These are phyloP conservation scores for Trametopsis cervina DNA, from an alignment of 768 basidiomycete species.

Conservation along the genomic window DNA sequence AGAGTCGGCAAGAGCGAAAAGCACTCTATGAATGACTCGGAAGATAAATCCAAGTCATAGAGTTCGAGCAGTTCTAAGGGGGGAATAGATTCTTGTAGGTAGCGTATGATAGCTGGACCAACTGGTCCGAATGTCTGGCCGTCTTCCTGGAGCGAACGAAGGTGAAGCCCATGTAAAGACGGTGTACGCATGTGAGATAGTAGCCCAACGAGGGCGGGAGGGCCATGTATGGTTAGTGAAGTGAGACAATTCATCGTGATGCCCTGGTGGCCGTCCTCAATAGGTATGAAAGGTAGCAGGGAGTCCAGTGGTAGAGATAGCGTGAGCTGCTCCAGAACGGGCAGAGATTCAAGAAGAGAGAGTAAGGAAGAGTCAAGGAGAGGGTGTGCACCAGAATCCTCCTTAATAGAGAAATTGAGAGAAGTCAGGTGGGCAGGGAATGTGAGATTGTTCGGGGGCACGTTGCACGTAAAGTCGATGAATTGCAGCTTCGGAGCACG, in stretches of 20 bases:
- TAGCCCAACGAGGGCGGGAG: constrained; percentile 25
- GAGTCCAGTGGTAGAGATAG: constrained; percentile 30
- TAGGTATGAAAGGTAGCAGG: constrained; percentile 19
- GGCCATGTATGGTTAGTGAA: constrained; percentile 24
- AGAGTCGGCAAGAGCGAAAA: constrained; percentile 33
- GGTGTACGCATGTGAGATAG: constrained; percentile 29
- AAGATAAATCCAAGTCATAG: constrained; percentile 39
- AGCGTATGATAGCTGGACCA: constrained; percentile 23
- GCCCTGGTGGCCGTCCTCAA: constrained; percentile 10
- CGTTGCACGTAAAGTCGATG: constrained; percentile 12
- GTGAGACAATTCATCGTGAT: constrained; percentile 22
- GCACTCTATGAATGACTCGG: constrained; percentile 29
- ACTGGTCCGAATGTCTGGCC: constrained; percentile 28
- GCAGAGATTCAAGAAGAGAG: constrained; percentile 31
- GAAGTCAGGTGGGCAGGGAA: constrained; percentile 22
- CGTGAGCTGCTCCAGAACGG: constrained; percentile 33
- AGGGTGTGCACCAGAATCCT: constrained; percentile 14
- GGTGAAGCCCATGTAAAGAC: constrained; percentile 29
- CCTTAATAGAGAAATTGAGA: constrained; percentile 12
- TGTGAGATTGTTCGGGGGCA: constrained; percentile 20
- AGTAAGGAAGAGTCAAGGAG: constrained; percentile 17
- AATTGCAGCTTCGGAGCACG: constrained; percentile 13
- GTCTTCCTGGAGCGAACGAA: constrained; percentile 33
- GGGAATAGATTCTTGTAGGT: constrained; percentile 26
- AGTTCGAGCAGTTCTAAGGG: constrained; percentile 37